A percentile compares a stretch with the other conserved stretches of the same genome.
Evolutionary conservation across 2,329 filamentous ascomycete species (phyloP).

Genomic region (Magnaporthiopsis incrustans): DNA sequence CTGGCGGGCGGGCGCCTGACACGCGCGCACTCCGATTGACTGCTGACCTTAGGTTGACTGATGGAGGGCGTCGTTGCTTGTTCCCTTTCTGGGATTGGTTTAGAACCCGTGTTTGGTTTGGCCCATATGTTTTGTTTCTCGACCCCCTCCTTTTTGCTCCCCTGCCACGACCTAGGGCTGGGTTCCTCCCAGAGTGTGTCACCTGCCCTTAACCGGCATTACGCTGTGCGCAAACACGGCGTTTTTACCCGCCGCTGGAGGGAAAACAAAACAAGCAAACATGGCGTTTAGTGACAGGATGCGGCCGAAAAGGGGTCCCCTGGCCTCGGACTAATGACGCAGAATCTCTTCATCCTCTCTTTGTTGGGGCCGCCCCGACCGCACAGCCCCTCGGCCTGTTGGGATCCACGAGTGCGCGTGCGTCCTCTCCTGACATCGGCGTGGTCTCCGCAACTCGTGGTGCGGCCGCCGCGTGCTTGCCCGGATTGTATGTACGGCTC

Average conservation of each 20-base stretch:
- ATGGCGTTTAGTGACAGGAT: too few relatives aligned
- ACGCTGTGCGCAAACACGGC: not conserved
- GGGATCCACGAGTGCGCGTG: not conserved
- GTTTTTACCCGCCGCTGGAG: too few relatives aligned
- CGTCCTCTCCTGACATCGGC: not conserved
- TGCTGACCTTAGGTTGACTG: slow-evolving; percentile 6
- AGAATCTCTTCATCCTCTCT: not conserved
- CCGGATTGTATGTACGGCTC: not conserved
- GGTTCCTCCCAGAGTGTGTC: not conserved
- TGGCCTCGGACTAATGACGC: too few relatives aligned
- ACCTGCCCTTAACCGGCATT: not conserved
- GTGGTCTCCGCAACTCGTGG: not conserved
- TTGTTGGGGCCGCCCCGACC: not conserved
- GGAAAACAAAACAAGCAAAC: too few relatives aligned
- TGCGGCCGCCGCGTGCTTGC: not conserved
- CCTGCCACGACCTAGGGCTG: too few relatives aligned
- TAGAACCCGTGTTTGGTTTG: not conserved
- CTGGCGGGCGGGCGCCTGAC: not conserved
- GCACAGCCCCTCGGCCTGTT: not conserved
- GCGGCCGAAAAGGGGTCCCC: too few relatives aligned
- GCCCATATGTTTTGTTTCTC: too few relatives aligned
- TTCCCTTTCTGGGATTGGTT: too few relatives aligned
- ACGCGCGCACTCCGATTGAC: not conserved
- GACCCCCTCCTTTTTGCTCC: too few relatives aligned
- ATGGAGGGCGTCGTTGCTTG: too few relatives aligned